These are phyloP conservation scores for Tetrapisispora iriomotensis DNA, from an alignment of 805 yeast genomes.

Conservation along the genomic window DNA sequence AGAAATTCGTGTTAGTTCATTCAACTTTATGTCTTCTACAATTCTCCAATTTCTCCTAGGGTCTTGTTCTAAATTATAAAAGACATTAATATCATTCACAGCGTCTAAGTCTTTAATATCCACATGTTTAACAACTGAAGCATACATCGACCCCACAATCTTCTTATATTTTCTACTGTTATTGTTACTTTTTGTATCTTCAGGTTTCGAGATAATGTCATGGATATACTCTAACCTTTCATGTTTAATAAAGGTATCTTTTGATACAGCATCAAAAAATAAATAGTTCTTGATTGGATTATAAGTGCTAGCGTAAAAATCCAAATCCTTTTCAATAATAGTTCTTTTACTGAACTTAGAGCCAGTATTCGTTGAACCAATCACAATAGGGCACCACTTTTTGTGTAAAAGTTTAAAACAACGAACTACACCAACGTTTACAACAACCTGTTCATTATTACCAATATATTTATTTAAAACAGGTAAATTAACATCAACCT, in stretches of 20 bases:
- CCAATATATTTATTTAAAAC: not conserved
- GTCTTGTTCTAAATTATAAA: not conserved
- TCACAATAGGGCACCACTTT: not conserved
- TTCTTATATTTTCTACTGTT: not conserved
- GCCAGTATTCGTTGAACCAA: not conserved
- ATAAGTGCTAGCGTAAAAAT: not conserved
- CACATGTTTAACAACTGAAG: not conserved
- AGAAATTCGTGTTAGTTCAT: not conserved
- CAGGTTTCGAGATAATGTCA: not conserved
- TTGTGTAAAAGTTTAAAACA: not conserved
- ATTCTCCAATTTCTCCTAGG: not conserved
- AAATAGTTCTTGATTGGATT: not conserved
- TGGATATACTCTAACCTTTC: not conserved
- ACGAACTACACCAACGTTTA: conserved; percentile 1
- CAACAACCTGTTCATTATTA: not conserved
- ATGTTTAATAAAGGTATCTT: not conserved
- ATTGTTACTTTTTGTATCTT: not conserved
- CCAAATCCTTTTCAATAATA: conserved; percentile 1
- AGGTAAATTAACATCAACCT: no score
- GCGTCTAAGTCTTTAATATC: not conserved
- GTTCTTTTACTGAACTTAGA: not conserved
- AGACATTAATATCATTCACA: not conserved
- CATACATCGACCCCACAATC: no score
- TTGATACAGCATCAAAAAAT: not conserved
- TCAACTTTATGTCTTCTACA: not conserved